Base-by-base conservation (phyloP, 1,139 yeast genomes). In the Debaryomyces sp. region DNA sequence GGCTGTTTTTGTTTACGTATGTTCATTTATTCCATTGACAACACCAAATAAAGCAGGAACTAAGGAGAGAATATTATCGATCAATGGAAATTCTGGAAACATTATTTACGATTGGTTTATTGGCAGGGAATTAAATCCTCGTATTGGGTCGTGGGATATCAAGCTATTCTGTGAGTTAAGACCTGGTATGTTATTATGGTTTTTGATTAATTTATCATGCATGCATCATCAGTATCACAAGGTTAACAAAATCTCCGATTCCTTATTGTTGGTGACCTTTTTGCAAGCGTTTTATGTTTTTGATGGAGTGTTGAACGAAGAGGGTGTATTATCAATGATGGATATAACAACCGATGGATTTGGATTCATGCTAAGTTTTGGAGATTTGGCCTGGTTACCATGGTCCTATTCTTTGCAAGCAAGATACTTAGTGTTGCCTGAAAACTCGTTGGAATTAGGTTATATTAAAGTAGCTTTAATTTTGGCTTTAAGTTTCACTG, bases 331-430 rank as follows among this genome's bases (percentile, higher is more conserved):
- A 53, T 84, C 95, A 5, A 95, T 95, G 97, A 92, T 94, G 79
- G 99, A 94, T 64, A 82, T 91, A 46, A 89, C 96, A 10, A 89
- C 97, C 17, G 99, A 94, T 69, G 99, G 99, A 0, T 90, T 94
- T 66, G 99, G 99, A 1, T 91, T 85, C 70, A 94, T 94, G 99
- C 75, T 94, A 45, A 82, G 92, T 7, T 92, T 92, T 72, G 99
- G 99, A 30, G 99, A 94, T 64, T 77, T 94, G 61, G 84, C 96
- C 1, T 81, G 95, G 76, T 90, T 94, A n/a, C 99, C 99, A 24
- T 92, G 94, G 75, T 81, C 96, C 1, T 94, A 95, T 66, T 80
- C 94, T 5, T 66, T 94, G 52, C 99, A 94, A 63, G 78, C 96
- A 2, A 79, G 98, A 54, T 95, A 85, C 66, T 72, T 92, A 52